phyloP scores from a whole-genome alignment of 2,329 filamentous ascomycete genomes.

The Botryotinia convoluta region DNA sequence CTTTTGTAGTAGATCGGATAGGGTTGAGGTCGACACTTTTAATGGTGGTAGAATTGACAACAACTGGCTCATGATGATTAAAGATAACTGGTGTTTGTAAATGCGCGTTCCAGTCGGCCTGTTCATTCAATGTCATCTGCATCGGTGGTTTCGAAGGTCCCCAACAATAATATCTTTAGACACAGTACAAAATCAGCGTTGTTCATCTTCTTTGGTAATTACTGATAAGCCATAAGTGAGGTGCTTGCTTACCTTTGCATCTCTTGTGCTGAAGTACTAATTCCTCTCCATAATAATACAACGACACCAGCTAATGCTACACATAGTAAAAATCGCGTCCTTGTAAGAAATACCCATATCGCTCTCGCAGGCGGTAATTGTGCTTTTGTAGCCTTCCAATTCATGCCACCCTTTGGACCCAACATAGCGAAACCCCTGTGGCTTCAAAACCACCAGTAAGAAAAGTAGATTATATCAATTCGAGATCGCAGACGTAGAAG shows the following conservation, averaged over 20 bases:
- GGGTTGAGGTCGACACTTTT: constrained; percentile 79
- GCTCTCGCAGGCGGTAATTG: constrained; percentile 75
- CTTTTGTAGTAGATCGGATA: constrained; percentile 76
- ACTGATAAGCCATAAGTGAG: constrained; percentile 14
- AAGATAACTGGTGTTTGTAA: constrained; percentile 91
- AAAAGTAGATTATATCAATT: constrained; percentile 31
- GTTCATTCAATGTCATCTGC: constrained; percentile 90
- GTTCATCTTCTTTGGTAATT: neutral
- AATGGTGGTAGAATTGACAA: constrained; percentile 79
- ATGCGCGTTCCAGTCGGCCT: constrained; percentile 83
- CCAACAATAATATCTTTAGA: constrained; percentile 88
- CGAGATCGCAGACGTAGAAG: constrained; percentile 22
- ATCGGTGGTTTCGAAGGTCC: constrained; percentile 93
- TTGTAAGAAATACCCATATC: constrained; percentile 66
- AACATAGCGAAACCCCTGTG: constrained; percentile 64
- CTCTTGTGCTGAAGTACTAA: constrained; percentile 75
- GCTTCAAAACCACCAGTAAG: constrained; percentile 42
- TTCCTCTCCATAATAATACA: constrained; percentile 83
- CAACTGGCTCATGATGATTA: constrained; percentile 88
- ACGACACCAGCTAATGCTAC: constrained; percentile 68
- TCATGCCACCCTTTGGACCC: constrained; percentile 83
- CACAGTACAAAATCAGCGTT: constrained; percentile 15
- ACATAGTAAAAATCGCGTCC: constrained; percentile 74
- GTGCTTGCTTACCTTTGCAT: constrained; percentile 72
- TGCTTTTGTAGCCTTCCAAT: constrained; percentile 86